phyloP scores from a whole-genome alignment of 345 rosid genomes.

The Populus ilicifolia region DNA sequence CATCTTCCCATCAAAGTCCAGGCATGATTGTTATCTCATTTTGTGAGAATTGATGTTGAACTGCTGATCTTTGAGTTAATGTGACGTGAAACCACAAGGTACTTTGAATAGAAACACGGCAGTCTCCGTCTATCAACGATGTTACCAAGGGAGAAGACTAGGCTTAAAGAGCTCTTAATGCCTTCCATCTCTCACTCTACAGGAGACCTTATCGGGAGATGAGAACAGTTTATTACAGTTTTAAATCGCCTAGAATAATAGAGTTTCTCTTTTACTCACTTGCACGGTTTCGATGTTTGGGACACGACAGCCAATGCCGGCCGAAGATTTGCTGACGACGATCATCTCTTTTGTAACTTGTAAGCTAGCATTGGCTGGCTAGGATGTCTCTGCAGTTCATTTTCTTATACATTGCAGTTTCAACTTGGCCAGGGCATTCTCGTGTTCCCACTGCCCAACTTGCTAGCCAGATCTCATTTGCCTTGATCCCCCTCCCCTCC shows the following conservation, averaged over 20 bases:
- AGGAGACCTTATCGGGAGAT: slow-evolving; percentile 14
- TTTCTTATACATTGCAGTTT: background rate
- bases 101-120: slow-evolving; percentile 7
- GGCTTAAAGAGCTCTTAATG: background rate
- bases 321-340: background rate
- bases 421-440: background rate
- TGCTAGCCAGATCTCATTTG: background rate
- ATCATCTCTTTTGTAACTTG: background rate
- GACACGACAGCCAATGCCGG: background rate
- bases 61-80: background rate
- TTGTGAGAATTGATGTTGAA: background rate
- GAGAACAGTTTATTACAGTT: background rate
- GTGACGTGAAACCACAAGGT: slow-evolving; percentile 4
- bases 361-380: background rate
- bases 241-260: background rate
- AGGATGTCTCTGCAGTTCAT: background rate
- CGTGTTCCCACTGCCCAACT: background rate
- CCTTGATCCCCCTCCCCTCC: accelerated
- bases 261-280: background rate
- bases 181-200: background rate
- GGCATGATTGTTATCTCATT: background rate
- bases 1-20: slow-evolving; percentile 13
- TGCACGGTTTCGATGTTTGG: background rate
- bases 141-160: background rate
- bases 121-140: slow-evolving; percentile 14